Percentiles rank a stretch among this genome's conserved stretches.
Conservation (phyloP, 2,329 filamentous ascomycete genomes). For the Cladosporium velox region DNA sequence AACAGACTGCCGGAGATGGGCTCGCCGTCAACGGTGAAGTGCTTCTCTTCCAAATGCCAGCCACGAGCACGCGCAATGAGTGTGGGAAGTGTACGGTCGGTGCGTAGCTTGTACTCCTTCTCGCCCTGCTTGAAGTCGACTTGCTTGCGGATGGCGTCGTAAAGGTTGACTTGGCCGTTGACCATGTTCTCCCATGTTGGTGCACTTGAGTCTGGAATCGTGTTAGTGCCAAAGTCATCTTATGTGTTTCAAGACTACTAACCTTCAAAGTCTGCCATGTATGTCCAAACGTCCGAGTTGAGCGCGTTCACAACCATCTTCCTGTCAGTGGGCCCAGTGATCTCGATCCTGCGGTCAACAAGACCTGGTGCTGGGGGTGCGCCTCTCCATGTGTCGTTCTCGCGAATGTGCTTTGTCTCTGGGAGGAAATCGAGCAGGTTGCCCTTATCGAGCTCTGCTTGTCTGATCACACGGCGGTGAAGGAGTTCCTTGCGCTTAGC, state of each 20-base stretch:
- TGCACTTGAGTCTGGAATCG: slow-evolving; percentile 75
- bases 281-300: slow-evolving; percentile 96
- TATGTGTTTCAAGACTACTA: slow-evolving; percentile 36
- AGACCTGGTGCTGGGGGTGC: slow-evolving; percentile 88
- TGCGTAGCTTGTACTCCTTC: slow-evolving; percentile 97
- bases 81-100: slow-evolving; percentile 81
- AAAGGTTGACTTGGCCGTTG: slow-evolving; percentile 95
- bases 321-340: slow-evolving; percentile 92
- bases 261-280: slow-evolving; percentile 99
- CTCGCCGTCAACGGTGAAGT: slow-evolving; percentile 92
- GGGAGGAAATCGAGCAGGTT: slow-evolving; percentile 89
- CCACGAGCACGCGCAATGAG: slow-evolving; percentile 92
- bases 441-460: slow-evolving; percentile 91
- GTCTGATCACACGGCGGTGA: slow-evolving; percentile 80
- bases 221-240: not conserved
- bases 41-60: slow-evolving; percentile 98
- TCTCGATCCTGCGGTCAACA: slow-evolving; percentile 91
- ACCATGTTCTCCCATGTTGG: slow-evolving; percentile 99
- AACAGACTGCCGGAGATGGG: slow-evolving; percentile 90
- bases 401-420: slow-evolving; percentile 92
- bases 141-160: slow-evolving; percentile 90
- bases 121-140: slow-evolving; percentile 93
- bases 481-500: slow-evolving; percentile 82
- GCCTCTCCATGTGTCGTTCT: slow-evolving; percentile 91
- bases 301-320: slow-evolving; percentile 99